Evolutionary conservation across 352 stramenopile species (phyloP).

Genomic region (Aphanomyces astaci): DNA sequence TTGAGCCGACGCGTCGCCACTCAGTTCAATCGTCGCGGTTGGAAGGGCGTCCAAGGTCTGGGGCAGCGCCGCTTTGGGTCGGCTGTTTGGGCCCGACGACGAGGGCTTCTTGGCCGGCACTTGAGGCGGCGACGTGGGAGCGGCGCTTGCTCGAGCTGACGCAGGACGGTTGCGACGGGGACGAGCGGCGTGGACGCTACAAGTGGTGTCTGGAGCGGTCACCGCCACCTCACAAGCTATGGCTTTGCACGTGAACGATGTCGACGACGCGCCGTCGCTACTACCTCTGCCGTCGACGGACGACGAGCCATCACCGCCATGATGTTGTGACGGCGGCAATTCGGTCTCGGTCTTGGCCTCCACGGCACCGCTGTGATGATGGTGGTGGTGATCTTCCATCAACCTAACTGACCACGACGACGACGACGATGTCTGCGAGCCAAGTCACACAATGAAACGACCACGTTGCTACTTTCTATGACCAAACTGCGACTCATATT

Average conservation of each 20-base stretch:
- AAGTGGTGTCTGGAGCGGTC: neutral
- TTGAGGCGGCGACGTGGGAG: neutral
- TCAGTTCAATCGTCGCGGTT: neutral
- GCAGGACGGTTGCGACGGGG: neutral
- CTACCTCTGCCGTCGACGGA: neutral
- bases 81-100: neutral
- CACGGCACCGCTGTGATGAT: neutral
- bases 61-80: constrained; percentile 4
- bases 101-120: neutral
- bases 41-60: neutral
- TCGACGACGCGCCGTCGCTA: neutral
- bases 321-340: neutral
- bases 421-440: neutral
- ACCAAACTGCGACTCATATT: neutral
- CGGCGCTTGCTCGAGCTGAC: neutral
- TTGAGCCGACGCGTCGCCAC: constrained; percentile 21
- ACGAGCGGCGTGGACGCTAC: neutral
- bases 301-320: neutral
- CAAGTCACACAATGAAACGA: neutral
- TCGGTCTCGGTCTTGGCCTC: neutral
- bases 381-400: neutral
- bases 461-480: neutral
- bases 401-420: neutral
- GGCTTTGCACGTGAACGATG: neutral
- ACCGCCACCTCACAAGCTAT: neutral